Percentiles rank a stretch among this genome's conserved stretches.
These are phyloP conservation scores for Panellus pusillus DNA, from an alignment of 768 basidiomycete genomes.

Conservation along the genomic window DNA sequence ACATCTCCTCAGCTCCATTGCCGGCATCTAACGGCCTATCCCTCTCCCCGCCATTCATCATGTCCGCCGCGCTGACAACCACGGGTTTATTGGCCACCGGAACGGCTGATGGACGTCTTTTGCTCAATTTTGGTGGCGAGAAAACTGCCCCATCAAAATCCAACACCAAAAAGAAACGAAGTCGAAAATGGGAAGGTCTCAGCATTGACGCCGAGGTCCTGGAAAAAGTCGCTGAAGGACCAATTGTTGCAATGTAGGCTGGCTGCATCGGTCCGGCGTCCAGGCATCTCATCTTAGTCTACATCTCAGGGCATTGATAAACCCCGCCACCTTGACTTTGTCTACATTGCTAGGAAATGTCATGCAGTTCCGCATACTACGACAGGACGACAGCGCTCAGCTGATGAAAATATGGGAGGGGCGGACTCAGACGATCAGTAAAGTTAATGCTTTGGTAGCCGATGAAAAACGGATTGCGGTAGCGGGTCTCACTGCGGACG, in stretches of 20 bases:
- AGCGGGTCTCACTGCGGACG: conserved; percentile 60
- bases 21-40: conserved; percentile 49
- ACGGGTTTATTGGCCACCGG: conserved; percentile 66
- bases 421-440: conserved; percentile 45
- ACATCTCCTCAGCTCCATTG: conserved; percentile 33
- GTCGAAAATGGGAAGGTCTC: conserved; percentile 75
- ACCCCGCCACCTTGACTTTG: conserved; percentile 44
- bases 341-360: conserved; percentile 66
- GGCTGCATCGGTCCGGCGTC: background rate
- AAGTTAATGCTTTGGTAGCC: conserved; percentile 64
- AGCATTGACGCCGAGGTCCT: conserved; percentile 44
- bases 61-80: conserved; percentile 58
- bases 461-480: conserved; percentile 51
- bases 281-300: background rate
- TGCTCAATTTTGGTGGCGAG: conserved; percentile 69
- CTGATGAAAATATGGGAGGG: conserved; percentile 49
- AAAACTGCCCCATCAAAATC: conserved; percentile 32
- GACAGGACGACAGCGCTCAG: conserved; percentile 38
- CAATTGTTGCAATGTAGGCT: conserved; percentile 68
- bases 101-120: conserved; percentile 74
- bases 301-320: conserved; percentile 48
- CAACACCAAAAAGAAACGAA: conserved; percentile 47
- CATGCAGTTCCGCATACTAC: conserved; percentile 46
- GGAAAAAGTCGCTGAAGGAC: conserved; percentile 65
- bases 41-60: conserved; percentile 74